Evolutionary conservation across 1,284 basidiomycete genomes (phyloP).

Genomic region (Apiotrichum akiyoshidainum): DNA sequence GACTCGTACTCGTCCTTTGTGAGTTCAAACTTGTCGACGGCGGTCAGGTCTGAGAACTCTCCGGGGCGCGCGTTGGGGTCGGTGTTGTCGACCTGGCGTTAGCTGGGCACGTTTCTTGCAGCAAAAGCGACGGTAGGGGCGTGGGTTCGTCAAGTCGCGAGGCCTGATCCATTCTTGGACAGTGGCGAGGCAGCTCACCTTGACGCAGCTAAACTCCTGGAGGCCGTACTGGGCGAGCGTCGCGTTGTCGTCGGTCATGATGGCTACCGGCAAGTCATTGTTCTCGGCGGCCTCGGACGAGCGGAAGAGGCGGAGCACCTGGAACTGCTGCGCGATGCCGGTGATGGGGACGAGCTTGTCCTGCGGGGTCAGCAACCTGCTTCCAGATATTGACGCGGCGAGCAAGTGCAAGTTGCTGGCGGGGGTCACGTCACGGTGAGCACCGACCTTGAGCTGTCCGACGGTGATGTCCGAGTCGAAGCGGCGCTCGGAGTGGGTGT

Average conservation of each 20-base stretch:
- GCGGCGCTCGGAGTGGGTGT: constrained; percentile 80
- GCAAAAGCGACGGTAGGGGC: too few species aligned
- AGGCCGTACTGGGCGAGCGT: constrained; percentile 71
- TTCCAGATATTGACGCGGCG: too few species aligned
- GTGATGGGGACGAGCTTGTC: constrained; percentile 83
- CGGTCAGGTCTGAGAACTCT: constrained; percentile 73
- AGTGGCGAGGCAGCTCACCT: constrained; percentile 53
- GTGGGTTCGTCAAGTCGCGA: too few species aligned
- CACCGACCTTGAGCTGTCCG: constrained; percentile 69
- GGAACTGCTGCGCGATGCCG: constrained; percentile 74
- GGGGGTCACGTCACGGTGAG: background rate
- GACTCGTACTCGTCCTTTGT: constrained; percentile 76
- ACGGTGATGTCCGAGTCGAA: constrained; percentile 71
- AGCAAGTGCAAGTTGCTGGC: too few species aligned
- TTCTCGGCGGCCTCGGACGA: constrained; percentile 54
- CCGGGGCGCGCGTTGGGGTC: constrained; percentile 61
- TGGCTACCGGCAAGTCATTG: constrained; percentile 53
- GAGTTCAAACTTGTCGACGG: constrained; percentile 91
- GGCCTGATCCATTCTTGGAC: constrained; percentile 14
- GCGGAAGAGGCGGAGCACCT: constrained; percentile 64
- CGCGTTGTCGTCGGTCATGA: constrained; percentile 64
- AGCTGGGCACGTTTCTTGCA: too few species aligned
- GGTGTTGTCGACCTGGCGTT: constrained; percentile 66
- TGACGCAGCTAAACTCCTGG: constrained; percentile 56
- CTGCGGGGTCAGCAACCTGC: constrained; percentile 50